phyloP scores from a whole-genome alignment of 2,329 filamentous ascomycete species.

The Clonostachys chloroleuca region DNA sequence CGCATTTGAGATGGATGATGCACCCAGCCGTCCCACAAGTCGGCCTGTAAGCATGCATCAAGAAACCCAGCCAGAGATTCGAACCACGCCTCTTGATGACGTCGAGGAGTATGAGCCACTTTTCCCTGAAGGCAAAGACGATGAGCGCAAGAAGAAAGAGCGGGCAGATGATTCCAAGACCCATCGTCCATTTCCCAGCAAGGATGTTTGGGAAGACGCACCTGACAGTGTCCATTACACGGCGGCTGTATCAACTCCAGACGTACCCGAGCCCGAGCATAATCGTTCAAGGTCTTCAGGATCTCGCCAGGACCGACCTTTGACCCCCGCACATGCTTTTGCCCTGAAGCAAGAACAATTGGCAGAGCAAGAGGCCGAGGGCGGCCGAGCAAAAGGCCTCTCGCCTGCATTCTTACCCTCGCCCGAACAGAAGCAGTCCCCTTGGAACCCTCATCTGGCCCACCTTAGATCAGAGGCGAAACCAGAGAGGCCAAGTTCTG shows the following conservation, averaged over 20 bases:
- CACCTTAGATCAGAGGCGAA: slow-evolving; percentile 48
- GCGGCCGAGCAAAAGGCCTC: slow-evolving; percentile 3
- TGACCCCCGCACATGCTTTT: slow-evolving; percentile 61
- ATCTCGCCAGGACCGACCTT: slow-evolving; percentile 26
- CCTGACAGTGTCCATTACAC: slow-evolving; percentile 77
- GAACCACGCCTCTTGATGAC: slow-evolving; percentile 72
- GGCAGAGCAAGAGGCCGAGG: slow-evolving; percentile 47
- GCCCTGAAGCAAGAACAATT: slow-evolving; percentile 62
- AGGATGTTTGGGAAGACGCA: slow-evolving; percentile 96
- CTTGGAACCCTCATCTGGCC: slow-evolving; percentile 39
- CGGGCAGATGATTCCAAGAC: slow-evolving; percentile 41
- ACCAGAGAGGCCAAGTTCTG: slow-evolving; percentile 50
- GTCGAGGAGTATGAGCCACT: slow-evolving; percentile 94
- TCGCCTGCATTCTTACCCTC: slow-evolving; percentile 35
- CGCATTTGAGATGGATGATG: slow-evolving; percentile 49
- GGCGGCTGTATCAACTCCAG: slow-evolving; percentile 81
- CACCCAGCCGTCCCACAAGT: slow-evolving; percentile 61
- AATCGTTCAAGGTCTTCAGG: slow-evolving; percentile 19
- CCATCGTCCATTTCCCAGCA: slow-evolving; percentile 78
- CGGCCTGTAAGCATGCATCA: slow-evolving; percentile 56
- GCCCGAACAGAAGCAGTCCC: slow-evolving; percentile 20
- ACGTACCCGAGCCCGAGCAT: slow-evolving; percentile 30
- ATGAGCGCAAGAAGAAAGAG: slow-evolving; percentile 32
- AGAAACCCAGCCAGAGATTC: slow-evolving; percentile 45
- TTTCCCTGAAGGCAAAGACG: slow-evolving; percentile 74